Evolutionary conservation across 2,329 filamentous ascomycete species (phyloP).

Genomic region (Claviceps sp.): DNA sequence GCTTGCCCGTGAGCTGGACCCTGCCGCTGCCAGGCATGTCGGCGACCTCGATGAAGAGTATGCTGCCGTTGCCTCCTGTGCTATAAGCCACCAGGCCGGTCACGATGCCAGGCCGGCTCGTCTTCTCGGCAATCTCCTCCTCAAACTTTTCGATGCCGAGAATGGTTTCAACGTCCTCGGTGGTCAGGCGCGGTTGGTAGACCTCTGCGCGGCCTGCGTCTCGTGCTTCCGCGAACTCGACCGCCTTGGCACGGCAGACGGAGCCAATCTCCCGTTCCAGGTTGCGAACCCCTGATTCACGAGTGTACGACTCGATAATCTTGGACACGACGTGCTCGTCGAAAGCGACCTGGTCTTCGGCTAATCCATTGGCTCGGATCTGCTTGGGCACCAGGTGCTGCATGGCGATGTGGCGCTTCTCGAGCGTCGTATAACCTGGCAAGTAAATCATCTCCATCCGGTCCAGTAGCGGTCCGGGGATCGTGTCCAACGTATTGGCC

Average conservation of each 20-base stretch:
- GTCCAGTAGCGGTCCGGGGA: slow-evolving; percentile 84
- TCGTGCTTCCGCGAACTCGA: slow-evolving; percentile 83
- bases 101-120: slow-evolving; percentile 75
- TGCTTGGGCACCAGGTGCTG: slow-evolving; percentile 96
- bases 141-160: slow-evolving; percentile 89
- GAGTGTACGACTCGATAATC: slow-evolving; percentile 92
- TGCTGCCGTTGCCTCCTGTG: slow-evolving; percentile 83
- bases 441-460: slow-evolving; percentile 94
- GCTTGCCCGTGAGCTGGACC: slow-evolving; percentile 89
- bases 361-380: slow-evolving; percentile 76
- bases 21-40: slow-evolving; percentile 90
- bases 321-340: slow-evolving; percentile 80
- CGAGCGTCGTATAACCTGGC: slow-evolving; percentile 89
- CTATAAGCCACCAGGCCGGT: slow-evolving; percentile 94
- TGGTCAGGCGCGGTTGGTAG: slow-evolving; percentile 61
- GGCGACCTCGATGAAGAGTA: slow-evolving; percentile 95
- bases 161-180: slow-evolving; percentile 78
- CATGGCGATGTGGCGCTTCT: slow-evolving; percentile 90
- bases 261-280: slow-evolving; percentile 90
- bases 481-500: slow-evolving; percentile 87
- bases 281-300: slow-evolving; percentile 90
- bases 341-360: slow-evolving; percentile 60
- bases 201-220: slow-evolving; percentile 54
- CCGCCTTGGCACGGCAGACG: slow-evolving; percentile 88
- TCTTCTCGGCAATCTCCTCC: slow-evolving; percentile 86